phyloP scores from a whole-genome alignment of 1,284 basidiomycete species.

The Gymnopus androsaceus region DNA sequence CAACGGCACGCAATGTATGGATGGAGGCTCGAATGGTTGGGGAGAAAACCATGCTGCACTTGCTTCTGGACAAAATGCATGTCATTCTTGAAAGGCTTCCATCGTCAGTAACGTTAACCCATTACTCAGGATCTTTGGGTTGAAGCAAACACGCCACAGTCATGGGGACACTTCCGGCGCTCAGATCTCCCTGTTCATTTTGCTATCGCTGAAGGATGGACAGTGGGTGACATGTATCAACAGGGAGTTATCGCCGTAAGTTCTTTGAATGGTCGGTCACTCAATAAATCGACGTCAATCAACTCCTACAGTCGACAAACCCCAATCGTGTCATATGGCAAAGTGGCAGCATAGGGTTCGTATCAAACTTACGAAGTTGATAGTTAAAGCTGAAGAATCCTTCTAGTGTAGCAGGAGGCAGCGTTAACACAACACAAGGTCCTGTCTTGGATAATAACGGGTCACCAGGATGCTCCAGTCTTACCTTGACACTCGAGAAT shows the following conservation, averaged over 20 bases:
- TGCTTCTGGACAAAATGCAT: constrained; percentile 12
- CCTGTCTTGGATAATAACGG: constrained; percentile 15
- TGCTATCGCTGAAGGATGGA: constrained; percentile 13
- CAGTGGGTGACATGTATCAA: constrained; percentile 15
- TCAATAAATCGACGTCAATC: neutral
- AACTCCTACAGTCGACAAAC: constrained; percentile 1
- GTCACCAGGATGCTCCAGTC: constrained; percentile 11
- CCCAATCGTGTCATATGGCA: constrained; percentile 16
- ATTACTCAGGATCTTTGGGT: constrained; percentile 12
- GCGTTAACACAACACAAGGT: constrained; percentile 12
- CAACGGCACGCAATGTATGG: constrained; percentile 15
- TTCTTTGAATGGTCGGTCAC: neutral
- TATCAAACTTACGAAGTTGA: neutral
- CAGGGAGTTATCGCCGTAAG: constrained; percentile 12
- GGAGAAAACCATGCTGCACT: constrained; percentile 14
- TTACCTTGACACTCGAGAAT: constrained; percentile 9
- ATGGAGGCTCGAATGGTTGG: constrained; percentile 13
- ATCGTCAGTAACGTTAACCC: neutral
- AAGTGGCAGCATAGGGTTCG: constrained; percentile 9
- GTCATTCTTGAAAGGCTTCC: neutral
- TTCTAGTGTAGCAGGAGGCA: constrained; percentile 8
- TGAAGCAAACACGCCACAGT: constrained; percentile 9
- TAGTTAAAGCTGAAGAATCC: neutral
- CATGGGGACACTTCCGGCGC: constrained; percentile 8
- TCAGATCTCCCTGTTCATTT: constrained; percentile 12